Percentiles rank a stretch among this genome's conserved stretches.
These are phyloP conservation scores for Dentipellis fragilis DNA, from an alignment of 768 basidiomycete species.

Conservation along the genomic window DNA sequence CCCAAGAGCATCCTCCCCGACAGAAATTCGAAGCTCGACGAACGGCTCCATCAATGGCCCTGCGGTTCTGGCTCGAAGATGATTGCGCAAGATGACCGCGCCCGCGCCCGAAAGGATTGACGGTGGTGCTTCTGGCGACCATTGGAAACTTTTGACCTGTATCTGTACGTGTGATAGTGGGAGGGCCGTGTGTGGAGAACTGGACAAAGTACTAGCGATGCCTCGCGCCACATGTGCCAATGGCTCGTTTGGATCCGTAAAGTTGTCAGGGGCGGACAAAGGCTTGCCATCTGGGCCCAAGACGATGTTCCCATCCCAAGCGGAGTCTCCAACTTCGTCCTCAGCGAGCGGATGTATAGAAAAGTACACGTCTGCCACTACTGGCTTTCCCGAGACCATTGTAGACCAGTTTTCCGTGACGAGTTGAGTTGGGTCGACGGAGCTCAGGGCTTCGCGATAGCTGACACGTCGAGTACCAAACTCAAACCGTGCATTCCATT, in stretches of 20 bases:
- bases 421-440: conserved; percentile 15
- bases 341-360: conserved; percentile 42
- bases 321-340: conserved; percentile 50
- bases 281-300: conserved; percentile 42
- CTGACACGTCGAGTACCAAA: conserved; percentile 71
- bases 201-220: conserved; percentile 60
- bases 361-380: conserved; percentile 43
- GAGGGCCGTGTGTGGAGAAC: conserved; percentile 69
- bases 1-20: conserved; percentile 59
- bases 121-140: conserved; percentile 33
- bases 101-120: conserved; percentile 56
- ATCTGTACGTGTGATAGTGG: conserved; percentile 58
- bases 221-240: conserved; percentile 54
- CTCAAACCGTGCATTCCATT: conserved; percentile 72
- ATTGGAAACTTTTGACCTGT: conserved; percentile 34
- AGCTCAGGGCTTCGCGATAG: conserved; percentile 55
- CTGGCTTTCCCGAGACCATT: conserved; percentile 48
- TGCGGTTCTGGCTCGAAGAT: conserved; percentile 49
- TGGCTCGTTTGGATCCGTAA: conserved; percentile 31
- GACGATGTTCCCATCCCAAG: conserved; percentile 74
- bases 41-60: conserved; percentile 78
- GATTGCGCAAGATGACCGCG: conserved; percentile 52
- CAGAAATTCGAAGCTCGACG: conserved; percentile 55
- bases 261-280: conserved; percentile 41
- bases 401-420: conserved; percentile 46